These are phyloP conservation scores for Casuarina glauca DNA, from an alignment of 306 rosid genomes.

Conservation along the genomic window DNA sequence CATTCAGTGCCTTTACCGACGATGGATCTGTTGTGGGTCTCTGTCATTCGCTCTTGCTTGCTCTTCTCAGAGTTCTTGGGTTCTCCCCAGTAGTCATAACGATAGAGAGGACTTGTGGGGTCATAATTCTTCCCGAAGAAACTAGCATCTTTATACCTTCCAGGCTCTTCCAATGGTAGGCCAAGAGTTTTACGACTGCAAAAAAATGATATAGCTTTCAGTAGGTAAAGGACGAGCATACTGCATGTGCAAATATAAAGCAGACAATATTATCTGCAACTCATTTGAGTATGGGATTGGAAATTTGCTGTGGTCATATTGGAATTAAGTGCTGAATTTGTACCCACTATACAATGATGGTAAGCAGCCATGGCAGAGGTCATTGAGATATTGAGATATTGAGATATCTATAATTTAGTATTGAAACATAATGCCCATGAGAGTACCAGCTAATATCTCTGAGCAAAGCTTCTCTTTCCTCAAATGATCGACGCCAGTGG, in stretches of 20 bases:
- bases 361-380: neutral
- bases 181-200: constrained; percentile 81
- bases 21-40: constrained; percentile 80
- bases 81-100: constrained; percentile 95
- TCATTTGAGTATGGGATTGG: neutral
- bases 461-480: constrained; percentile 88
- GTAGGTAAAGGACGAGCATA: neutral
- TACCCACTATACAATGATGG: neutral
- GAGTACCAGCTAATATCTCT: constrained; percentile 94
- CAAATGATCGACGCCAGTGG: constrained; percentile 93
- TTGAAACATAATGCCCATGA: neutral
- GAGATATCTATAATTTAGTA: neutral
- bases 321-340: neutral
- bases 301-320: neutral
- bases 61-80: constrained; percentile 96
- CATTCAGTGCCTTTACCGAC: constrained; percentile 71
- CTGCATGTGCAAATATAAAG: neutral
- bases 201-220: constrained; percentile 4
- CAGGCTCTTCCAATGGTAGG: constrained; percentile 93
- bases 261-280: neutral
- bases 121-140: constrained; percentile 76
- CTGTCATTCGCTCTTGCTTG: constrained; percentile 67
- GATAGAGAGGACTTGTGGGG: constrained; percentile 76
- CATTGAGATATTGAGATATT: neutral
- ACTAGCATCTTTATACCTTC: constrained; percentile 77